Percentiles rank a stretch among this genome's conserved stretches.
These are phyloP conservation scores for Lactarius pseudohatsudake DNA, from an alignment of 768 basidiomycete species.

Conservation along the genomic window DNA sequence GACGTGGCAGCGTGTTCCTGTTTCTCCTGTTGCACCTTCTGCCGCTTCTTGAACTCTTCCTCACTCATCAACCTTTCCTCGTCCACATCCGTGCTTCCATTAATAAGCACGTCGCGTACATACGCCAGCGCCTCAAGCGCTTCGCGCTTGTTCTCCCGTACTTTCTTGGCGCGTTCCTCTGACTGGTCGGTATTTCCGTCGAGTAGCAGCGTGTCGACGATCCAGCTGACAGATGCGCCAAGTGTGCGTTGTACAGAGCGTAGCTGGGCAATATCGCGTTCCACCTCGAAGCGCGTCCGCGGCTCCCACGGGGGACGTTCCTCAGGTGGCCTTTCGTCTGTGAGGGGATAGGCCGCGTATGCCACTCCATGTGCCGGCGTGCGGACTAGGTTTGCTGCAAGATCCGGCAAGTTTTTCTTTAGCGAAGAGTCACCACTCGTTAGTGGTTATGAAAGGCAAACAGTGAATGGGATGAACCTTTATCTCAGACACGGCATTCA, in stretches of 20 bases:
- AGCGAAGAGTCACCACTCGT: constrained; percentile 13
- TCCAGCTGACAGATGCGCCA: constrained; percentile 71
- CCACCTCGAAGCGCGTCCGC: constrained; percentile 65
- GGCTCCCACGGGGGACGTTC: constrained; percentile 73
- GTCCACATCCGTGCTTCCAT: constrained; percentile 54
- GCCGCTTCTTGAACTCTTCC: constrained; percentile 44
- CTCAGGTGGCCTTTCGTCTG: constrained; percentile 54
- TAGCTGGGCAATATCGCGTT: constrained; percentile 57
- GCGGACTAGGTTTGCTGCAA: constrained; percentile 66
- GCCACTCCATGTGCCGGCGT: constrained; percentile 44
- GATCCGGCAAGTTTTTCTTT: constrained; percentile 71
- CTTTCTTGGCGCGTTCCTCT: constrained; percentile 42
- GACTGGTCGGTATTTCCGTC: constrained; percentile 48
- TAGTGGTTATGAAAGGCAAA: constrained; percentile 15
- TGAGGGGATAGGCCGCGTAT: constrained; percentile 57
- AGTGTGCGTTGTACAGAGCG: constrained; percentile 60
- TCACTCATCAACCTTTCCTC: constrained; percentile 66
- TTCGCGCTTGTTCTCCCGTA: constrained; percentile 51
- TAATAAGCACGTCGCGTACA: constrained; percentile 70
- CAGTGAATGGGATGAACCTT: constrained; percentile 47
- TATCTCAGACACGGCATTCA: constrained; percentile 77
- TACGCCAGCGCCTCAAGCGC: constrained; percentile 76
- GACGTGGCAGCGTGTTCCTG: constrained; percentile 21
- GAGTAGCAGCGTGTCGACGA: constrained; percentile 66
- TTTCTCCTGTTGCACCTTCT: constrained; percentile 31